Conservation (phyloP, 768 basidiomycete species). For the Coprinellus micaceus region DNA sequence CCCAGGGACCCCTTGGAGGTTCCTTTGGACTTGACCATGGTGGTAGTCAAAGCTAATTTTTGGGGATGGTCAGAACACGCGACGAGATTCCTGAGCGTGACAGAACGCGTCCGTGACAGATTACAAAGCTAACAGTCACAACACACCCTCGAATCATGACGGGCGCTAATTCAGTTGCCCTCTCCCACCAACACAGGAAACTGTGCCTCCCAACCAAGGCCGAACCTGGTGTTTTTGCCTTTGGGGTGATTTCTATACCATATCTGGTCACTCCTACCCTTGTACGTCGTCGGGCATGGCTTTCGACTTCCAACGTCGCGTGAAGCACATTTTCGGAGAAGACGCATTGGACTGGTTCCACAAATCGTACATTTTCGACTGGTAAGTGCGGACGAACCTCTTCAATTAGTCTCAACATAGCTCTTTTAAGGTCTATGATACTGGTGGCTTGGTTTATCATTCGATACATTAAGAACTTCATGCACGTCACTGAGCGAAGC, state of each 20-base stretch:
- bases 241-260: too few relatives aligned
- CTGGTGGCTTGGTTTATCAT: constrained; percentile 21
- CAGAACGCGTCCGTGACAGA: constrained; percentile 4
- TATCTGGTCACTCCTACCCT: too few relatives aligned
- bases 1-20: constrained; percentile 32
- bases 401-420: too few relatives aligned
- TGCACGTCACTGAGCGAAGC: constrained; percentile 47
- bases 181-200: too few relatives aligned
- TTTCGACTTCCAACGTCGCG: constrained; percentile 3
- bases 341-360: constrained; percentile 41
- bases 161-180: too few relatives aligned
- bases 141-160: not conserved
- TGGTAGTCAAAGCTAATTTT: constrained; percentile 9
- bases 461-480: not conserved
- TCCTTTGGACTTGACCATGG: constrained; percentile 15
- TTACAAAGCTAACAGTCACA: constrained; percentile 4
- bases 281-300: not conserved
- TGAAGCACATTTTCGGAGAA: constrained; percentile 31
- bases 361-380: constrained; percentile 50
- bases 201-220: too few relatives aligned
- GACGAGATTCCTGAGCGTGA: not conserved
- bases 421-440: not conserved
- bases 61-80: not conserved
- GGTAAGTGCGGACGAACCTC: constrained; percentile 36
- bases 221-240: too few relatives aligned